Percentiles rank a stretch among this genome's conserved stretches.
Evolutionary conservation across 257 asterid species (phyloP).

Genomic region (Solanum paucissectum): DNA sequence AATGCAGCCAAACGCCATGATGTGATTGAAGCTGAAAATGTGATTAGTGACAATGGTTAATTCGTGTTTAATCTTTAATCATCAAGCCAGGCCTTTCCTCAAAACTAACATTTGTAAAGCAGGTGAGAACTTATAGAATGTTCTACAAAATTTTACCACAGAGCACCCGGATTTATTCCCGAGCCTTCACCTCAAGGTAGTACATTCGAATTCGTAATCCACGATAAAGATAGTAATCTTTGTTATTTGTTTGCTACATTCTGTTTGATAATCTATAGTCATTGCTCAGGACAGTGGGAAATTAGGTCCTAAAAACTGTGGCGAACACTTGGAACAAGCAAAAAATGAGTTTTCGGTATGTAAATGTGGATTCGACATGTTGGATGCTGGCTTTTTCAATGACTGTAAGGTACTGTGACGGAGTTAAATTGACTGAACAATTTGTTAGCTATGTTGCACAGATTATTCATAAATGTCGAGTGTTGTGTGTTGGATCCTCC

Average conservation of each 20-base stretch:
- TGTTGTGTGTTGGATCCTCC: not conserved
- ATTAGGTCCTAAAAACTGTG: constrained; percentile 14
- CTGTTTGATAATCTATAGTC: constrained; percentile 1
- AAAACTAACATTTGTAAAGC: constrained; percentile 29
- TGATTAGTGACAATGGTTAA: not conserved
- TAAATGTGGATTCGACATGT: constrained; percentile 26
- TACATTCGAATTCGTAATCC: constrained; percentile 3
- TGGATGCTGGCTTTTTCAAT: constrained; percentile 65
- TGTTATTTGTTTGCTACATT: not conserved
- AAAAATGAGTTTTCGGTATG: constrained; percentile 15
- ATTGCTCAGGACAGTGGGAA: constrained; percentile 55
- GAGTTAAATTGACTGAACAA: not conserved
- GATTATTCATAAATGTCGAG: not conserved
- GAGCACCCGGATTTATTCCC: constrained; percentile 32
- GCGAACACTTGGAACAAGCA: constrained; percentile 27
- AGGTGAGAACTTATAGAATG: constrained; percentile 28
- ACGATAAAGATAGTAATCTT: not conserved
- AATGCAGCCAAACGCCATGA: not conserved
- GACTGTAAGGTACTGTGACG: constrained; percentile 40
- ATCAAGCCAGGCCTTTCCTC: not conserved
- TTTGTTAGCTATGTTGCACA: not conserved
- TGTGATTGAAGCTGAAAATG: not conserved
- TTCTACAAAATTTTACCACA: constrained; percentile 28
- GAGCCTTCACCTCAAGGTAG: constrained; percentile 42
- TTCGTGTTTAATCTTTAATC: not conserved